These are phyloP conservation scores for Grigorovia yakushimaensis DNA, from an alignment of 805 yeast genomes.

Conservation along the genomic window DNA sequence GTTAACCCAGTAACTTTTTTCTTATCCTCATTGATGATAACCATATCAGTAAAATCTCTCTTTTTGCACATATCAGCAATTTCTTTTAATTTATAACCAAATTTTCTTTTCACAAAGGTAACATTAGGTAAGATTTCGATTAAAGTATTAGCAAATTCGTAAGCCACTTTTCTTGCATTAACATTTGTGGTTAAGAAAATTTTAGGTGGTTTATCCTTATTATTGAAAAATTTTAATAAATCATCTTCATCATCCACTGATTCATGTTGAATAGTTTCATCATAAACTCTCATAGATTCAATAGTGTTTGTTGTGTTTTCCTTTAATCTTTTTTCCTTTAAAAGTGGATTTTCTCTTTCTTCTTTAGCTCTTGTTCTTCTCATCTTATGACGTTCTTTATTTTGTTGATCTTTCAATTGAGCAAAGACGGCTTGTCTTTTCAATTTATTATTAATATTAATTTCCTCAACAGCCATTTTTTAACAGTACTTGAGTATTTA, in stretches of 20 bases:
- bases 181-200: slow-evolving; percentile 84
- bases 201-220: slow-evolving; percentile 68
- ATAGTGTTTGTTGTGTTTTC: slow-evolving; percentile 74
- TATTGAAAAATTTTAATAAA: slow-evolving; percentile 30
- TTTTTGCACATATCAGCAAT: slow-evolving; percentile 76
- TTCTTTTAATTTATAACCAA: slow-evolving; percentile 74
- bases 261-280: slow-evolving; percentile 59
- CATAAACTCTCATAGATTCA: slow-evolving; percentile 75
- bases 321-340: slow-evolving; percentile 68
- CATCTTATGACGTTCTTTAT: slow-evolving; percentile 65
- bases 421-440: slow-evolving; percentile 72
- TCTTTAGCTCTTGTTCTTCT: slow-evolving; percentile 81
- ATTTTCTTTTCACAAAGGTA: slow-evolving; percentile 78
- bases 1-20: slow-evolving; percentile 87
- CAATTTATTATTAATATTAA: slow-evolving; percentile 62
- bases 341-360: slow-evolving; percentile 73
- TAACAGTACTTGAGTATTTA: background rate
- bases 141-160: slow-evolving; percentile 79
- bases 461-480: slow-evolving; percentile 30
- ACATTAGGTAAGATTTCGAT: slow-evolving; percentile 79
- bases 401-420: slow-evolving; percentile 60
- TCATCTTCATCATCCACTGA: slow-evolving; percentile 20
- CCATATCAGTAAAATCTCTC: slow-evolving; percentile 77
- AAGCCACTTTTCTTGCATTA: slow-evolving; percentile 75
- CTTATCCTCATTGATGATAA: slow-evolving; percentile 90